phyloP scores from a whole-genome alignment of 169 alveolate genomes.

The Plasmodium inui region DNA sequence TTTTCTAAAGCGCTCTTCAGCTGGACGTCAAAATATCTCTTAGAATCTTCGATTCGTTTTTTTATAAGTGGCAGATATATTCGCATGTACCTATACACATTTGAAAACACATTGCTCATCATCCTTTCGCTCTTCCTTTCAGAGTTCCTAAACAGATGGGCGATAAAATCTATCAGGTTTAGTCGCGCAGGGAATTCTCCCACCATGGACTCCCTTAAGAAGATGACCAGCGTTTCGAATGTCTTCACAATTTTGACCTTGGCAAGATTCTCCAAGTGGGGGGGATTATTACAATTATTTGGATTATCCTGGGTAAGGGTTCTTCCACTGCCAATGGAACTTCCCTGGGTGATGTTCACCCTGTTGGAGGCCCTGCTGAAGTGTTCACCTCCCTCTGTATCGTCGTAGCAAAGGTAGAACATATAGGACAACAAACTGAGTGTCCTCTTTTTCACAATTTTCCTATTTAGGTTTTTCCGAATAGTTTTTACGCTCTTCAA shows the following conservation, averaged over 20 bases:
- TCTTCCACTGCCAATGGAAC: background rate
- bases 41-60: constrained; percentile 36
- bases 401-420: constrained; percentile 68
- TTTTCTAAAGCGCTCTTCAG: constrained; percentile 49
- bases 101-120: constrained; percentile 68
- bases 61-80: constrained; percentile 58
- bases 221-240: constrained; percentile 59
- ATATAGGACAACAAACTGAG: constrained; percentile 58
- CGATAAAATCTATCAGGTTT: constrained; percentile 34
- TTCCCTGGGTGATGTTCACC: background rate
- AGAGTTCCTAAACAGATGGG: constrained; percentile 27
- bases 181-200: constrained; percentile 65
- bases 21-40: constrained; percentile 62
- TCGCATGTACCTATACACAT: constrained; percentile 68
- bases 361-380: background rate
- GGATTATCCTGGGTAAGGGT: background rate
- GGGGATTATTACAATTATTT: background rate
- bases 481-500: constrained; percentile 37
- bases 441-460: constrained; percentile 49
- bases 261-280: background rate
- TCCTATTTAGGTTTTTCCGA: constrained; percentile 46
- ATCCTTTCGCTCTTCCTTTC: constrained; percentile 24
- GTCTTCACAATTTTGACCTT: constrained; percentile 53
- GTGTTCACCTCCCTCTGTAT: background rate
- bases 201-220: constrained; percentile 55